A percentile compares a stretch with the other conserved stretches of the same genome.
These are phyloP conservation scores for Sugiyamaella qingdaonensis DNA, from an alignment of 805 yeast genomes.

Conservation along the genomic window DNA sequence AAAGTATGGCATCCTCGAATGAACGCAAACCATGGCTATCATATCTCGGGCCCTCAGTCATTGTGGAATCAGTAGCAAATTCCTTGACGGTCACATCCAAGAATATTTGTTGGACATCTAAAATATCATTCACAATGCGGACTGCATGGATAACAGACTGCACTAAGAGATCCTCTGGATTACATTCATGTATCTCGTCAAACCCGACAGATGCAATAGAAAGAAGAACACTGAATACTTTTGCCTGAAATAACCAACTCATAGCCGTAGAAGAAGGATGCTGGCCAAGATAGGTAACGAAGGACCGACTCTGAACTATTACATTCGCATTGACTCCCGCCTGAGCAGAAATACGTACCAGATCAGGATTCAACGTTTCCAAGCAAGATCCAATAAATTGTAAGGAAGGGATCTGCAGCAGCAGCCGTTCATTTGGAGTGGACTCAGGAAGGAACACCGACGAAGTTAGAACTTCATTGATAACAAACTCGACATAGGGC, in stretches of 20 bases:
- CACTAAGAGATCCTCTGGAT: constrained; percentile 33
- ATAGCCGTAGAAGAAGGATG: constrained; percentile 68
- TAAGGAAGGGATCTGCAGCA: constrained; percentile 54
- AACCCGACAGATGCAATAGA: constrained; percentile 54
- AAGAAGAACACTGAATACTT: constrained; percentile 54
- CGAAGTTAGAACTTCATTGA: constrained; percentile 59
- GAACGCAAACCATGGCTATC: constrained; percentile 60
- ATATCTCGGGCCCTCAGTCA: constrained; percentile 18
- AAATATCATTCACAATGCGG: constrained; percentile 19
- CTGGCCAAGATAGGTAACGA: constrained; percentile 49
- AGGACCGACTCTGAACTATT: constrained; percentile 42
- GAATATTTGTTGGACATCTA: constrained; percentile 52
- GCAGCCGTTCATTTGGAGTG: constrained; percentile 35
- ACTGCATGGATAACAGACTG: constrained; percentile 29
- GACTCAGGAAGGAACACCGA: constrained; percentile 27
- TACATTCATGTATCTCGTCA: constrained; percentile 48
- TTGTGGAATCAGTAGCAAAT: constrained; percentile 10
- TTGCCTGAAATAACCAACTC: constrained; percentile 58
- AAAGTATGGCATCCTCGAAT: constrained; percentile 67
- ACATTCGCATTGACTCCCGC: constrained; percentile 47
- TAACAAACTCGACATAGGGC: constrained; percentile 72
- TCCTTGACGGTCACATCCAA: constrained; percentile 47
- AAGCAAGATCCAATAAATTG: constrained; percentile 47
- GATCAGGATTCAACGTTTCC: constrained; percentile 47
- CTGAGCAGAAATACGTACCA: constrained; percentile 51